These are phyloP conservation scores for Diplocarpon rosae DNA, from an alignment of 2,329 filamentous ascomycete species.

Conservation along the genomic window DNA sequence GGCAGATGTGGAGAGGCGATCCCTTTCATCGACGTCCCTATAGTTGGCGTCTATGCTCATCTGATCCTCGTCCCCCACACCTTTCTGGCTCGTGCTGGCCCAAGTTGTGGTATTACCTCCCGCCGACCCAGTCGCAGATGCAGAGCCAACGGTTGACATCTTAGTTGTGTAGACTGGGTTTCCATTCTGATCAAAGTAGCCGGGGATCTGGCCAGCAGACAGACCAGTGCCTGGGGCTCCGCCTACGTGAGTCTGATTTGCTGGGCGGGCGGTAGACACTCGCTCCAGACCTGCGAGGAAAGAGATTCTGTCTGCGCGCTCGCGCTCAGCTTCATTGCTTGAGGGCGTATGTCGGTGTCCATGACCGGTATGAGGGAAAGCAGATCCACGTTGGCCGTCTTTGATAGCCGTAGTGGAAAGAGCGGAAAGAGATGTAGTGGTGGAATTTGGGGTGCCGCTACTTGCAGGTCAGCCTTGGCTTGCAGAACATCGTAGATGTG, in stretches of 20 bases:
- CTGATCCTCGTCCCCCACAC: constrained; percentile 45
- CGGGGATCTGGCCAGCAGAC: constrained; percentile 35
- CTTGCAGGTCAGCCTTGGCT: constrained; percentile 4
- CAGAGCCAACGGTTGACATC: constrained; percentile 86
- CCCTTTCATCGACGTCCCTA: constrained; percentile 40
- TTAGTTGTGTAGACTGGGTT: constrained; percentile 55
- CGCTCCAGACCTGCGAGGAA: constrained; percentile 86
- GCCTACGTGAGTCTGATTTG: constrained; percentile 24
- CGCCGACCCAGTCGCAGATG: constrained; percentile 73
- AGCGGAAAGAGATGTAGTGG: constrained; percentile 81
- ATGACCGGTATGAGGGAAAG: constrained; percentile 47
- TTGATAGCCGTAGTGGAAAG: constrained; percentile 93
- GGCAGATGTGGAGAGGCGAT: constrained; percentile 30
- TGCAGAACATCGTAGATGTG: constrained; percentile 12
- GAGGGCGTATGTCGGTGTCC: constrained; percentile 49
- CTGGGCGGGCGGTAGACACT: constrained; percentile 59
- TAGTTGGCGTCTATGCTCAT: constrained; percentile 51
- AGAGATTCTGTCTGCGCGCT: constrained; percentile 90
- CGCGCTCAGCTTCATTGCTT: constrained; percentile 71
- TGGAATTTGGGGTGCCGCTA: constrained; percentile 86
- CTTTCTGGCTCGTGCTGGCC: constrained; percentile 52
- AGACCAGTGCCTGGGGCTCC: constrained; percentile 24
- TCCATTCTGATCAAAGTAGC: constrained; percentile 72
- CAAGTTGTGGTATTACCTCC: constrained; percentile 51
- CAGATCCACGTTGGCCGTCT: constrained; percentile 81